A percentile compares a stretch with the other conserved stretches of the same genome.
Evolutionary conservation across 352 stramenopile species (phyloP).

Genomic region (Stramenopiles sp.): DNA sequence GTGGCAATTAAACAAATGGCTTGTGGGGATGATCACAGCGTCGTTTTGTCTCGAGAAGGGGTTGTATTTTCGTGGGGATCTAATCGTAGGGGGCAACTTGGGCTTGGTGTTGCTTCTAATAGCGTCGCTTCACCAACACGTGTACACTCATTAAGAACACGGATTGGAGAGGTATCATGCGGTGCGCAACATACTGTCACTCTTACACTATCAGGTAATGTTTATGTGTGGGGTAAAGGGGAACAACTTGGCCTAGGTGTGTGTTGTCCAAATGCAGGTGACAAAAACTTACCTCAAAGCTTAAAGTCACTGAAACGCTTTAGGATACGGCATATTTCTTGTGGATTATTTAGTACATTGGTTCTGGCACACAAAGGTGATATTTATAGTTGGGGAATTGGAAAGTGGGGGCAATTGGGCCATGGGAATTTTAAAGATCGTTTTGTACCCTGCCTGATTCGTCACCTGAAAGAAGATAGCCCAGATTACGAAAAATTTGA

Average conservation of each 20-base stretch:
- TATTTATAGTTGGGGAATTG: neutral
- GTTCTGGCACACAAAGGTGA: neutral
- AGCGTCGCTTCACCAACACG: neutral
- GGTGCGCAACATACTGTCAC: slow-evolving; percentile 12
- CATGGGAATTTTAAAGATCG: neutral
- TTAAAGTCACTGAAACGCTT: slow-evolving; percentile 8
- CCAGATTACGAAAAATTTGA: neutral
- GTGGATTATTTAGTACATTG: neutral
- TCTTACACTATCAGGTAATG: slow-evolving; percentile 11
- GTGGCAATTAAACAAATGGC: slow-evolving; percentile 5
- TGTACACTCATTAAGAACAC: neutral
- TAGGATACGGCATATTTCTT: neutral
- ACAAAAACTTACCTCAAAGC: neutral
- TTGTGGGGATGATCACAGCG: neutral
- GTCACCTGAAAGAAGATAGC: neutral
- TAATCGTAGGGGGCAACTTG: slow-evolving; percentile 17
- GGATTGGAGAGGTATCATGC: neutral
- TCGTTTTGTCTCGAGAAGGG: slow-evolving; percentile 13
- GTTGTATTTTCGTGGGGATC: slow-evolving; percentile 19
- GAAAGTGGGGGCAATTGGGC: neutral
- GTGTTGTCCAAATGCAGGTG: neutral
- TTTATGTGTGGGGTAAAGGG: slow-evolving; percentile 14
- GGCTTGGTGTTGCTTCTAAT: slow-evolving; percentile 11
- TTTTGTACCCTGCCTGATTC: neutral
- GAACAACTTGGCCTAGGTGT: slow-evolving; percentile 9